Base-by-base conservation (phyloP, 805 yeast species). In the Hanseniaspora clermontiae region DNA sequence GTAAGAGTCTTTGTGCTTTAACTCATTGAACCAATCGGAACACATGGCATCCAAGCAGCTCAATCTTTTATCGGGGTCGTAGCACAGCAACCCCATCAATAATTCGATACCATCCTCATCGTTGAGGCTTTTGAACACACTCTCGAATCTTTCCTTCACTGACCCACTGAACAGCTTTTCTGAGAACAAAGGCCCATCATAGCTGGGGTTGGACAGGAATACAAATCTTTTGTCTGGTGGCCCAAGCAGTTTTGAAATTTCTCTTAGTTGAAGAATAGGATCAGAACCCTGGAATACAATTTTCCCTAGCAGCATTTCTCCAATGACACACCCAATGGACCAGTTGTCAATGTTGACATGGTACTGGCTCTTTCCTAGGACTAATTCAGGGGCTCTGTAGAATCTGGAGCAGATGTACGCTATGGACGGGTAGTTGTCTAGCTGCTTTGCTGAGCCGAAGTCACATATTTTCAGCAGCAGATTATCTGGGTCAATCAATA, bases 281-380 rank as follows among this genome's bases (percentile, higher is more conserved):
- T 86, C 84, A 63, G 82, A 87, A 48, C 98, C 97, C 70, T 90
- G 96, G 73, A 93, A 93, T n/a, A 93, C 81, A 0, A 97, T 95
- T 66, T 81, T 83, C 15, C 97, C 97, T 60, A 89, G 77, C 57
- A 84, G 76, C 87, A 93, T 83, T 70, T 93, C 98, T 14, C 97
- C 96, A 59, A 93, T 72, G 38, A 93, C 96, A 73, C 98, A 91
- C 0, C 97, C 99, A 59, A 91, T 74, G 17, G 97, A 96, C 99
- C 99, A 93, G 64, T 90, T 84, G 69, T 93, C 99, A 58, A 93
- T 91, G 65, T 89, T 87, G 2, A 95, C 83, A 4, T 95, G 81
- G 68, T 93, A 93, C 40, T 83, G 77, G 58, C 90, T 80, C 63
- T 89, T 84, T 1, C 98, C 98, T 56, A 93, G 82, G 65, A 93